Evolutionary conservation across 495 filamentous ascomycete genomes (phyloP).

Genomic region (Podospora comata): DNA sequence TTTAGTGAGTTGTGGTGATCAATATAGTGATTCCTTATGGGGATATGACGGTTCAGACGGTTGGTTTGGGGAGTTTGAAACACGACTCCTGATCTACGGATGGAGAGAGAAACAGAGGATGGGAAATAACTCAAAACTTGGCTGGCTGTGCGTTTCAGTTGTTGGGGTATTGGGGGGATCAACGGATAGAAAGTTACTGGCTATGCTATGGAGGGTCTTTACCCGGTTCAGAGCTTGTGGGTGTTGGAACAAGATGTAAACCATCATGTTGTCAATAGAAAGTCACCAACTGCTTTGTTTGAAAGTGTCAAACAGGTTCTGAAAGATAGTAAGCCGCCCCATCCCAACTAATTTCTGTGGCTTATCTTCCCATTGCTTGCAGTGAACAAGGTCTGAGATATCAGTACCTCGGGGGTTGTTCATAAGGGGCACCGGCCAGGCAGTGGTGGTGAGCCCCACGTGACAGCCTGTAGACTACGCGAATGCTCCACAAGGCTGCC

Average conservation of each 20-base stretch:
- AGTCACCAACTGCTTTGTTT: no score
- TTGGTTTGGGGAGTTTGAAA: background rate
- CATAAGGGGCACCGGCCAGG: no score
- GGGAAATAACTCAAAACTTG: background rate
- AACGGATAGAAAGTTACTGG: background rate
- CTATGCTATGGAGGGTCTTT: background rate
- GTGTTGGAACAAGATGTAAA: no score
- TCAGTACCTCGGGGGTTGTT: no score
- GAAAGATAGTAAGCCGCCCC: no score
- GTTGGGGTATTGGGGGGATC: background rate
- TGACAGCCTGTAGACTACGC: constrained; percentile 28
- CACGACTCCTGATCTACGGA: background rate
- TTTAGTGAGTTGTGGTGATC: background rate
- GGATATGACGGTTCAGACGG: background rate
- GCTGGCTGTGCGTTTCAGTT: background rate
- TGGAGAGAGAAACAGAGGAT: no score
- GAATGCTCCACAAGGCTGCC: background rate
- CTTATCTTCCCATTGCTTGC: no score
- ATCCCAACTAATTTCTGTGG: no score
- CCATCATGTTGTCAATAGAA: no score
- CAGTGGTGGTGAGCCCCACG: constrained; percentile 16
- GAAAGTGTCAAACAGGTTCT: no score
- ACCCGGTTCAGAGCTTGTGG: background rate
- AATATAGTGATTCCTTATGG: background rate
- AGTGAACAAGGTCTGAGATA: no score